Base-by-base conservation (phyloP, 2,329 filamentous ascomycete genomes). In the Nemania sp. region DNA sequence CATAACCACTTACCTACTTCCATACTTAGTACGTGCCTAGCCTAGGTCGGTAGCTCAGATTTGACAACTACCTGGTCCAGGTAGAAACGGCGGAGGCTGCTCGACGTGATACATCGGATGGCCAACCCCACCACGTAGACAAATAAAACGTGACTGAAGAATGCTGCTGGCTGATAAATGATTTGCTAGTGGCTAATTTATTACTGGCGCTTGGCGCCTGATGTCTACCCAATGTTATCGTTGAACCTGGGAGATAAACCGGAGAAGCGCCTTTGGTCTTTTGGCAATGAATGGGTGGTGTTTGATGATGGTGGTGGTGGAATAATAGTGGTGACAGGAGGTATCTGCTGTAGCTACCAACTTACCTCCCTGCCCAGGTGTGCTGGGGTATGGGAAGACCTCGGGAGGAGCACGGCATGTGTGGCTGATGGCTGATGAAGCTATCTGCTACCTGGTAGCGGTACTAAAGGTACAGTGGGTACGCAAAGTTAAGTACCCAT, bases 121-220 rank as follows among this genome's bases (percentile, higher is more conserved):
- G 51, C 27, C 20, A 24, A 35, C n/a, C 27, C 41, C 45, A 22
- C 18, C 13, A 52, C n/a, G 15, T 11, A 24, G 20, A n/a, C 26
- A 43, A 11, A 52, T 18, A 32, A 54, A 32, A 22, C 26, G 26
- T 32, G 51, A 54, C 27, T 54, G 15, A 35, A 53, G 26, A 35
- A 32, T 29, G 27, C 51, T 32, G 51, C 26, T 32, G 51, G 51
- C 51, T 43, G 52, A 62, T 38, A 32, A 5, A 13, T 62, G 55
- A 49, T 18, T 29, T 61, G 35, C 56, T 57, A 24, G 57, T 38
- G 43, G 32, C 52, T 41, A 54, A 67, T 62, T 22, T 71, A 52
- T 64, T 65, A 72, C 74, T 57, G 64, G 67, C 64, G 64, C 62
- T 71, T 69, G 67, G 64, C 59, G 59, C 55, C 55, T 61, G 67